phyloP scores from a whole-genome alignment of 2,329 filamentous ascomycete species.

The Metarhizium humberi region DNA sequence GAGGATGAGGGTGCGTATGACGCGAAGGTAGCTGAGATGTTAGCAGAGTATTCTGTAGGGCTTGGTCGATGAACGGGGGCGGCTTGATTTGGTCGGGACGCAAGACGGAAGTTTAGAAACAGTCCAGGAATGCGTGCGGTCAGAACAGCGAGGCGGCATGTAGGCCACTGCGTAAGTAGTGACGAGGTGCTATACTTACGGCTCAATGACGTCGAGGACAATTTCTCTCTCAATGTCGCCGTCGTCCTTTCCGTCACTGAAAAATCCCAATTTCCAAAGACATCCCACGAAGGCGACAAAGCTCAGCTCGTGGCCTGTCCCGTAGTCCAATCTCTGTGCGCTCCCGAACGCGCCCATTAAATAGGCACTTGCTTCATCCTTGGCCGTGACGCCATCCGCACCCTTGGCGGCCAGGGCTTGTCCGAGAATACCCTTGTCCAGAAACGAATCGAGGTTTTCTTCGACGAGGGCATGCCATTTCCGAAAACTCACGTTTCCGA shows the following conservation, averaged over 20 bases:
- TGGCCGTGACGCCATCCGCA: conserved; percentile 32
- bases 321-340: conserved; percentile 82
- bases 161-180: too few species aligned
- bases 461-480: conserved; percentile 69
- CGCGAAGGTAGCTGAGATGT: conserved; percentile 57
- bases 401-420: conserved; percentile 16
- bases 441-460: conserved; percentile 36
- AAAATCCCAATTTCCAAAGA: conserved; percentile 83
- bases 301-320: conserved; percentile 90
- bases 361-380: conserved; percentile 67
- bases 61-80: too few species aligned
- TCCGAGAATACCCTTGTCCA: conserved; percentile 19
- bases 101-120: too few species aligned
- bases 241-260: conserved; percentile 44
- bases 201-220: conserved; percentile 73
- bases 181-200: conserved; percentile 33
- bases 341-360: conserved; percentile 83
- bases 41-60: background rate
- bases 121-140: too few species aligned
- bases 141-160: too few species aligned
- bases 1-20: conserved; percentile 74
- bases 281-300: conserved; percentile 86
- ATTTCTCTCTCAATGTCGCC: conserved; percentile 66
- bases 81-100: background rate
- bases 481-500: conserved; percentile 86